Base-by-base conservation (phyloP, 1,284 basidiomycete species). In the Ganoderma sinense region DNA sequence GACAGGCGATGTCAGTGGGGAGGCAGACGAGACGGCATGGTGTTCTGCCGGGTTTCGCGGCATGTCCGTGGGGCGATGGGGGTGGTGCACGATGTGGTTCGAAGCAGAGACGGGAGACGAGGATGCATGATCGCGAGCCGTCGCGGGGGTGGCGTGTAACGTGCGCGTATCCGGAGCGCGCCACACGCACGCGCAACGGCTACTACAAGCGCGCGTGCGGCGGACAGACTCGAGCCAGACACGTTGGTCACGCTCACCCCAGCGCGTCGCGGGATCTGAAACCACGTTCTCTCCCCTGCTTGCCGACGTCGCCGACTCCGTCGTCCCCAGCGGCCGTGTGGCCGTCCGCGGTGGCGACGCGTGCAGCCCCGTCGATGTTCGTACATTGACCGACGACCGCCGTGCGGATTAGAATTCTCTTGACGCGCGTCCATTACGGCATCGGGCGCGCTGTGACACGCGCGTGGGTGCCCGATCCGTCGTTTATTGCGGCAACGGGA, bases 1-100 rank as follows among this genome's bases (percentile, higher is more conserved):
- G 31, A 70, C 70, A 7, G 75, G 75, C 56, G 76, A 77, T 65
- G 72, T 69, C 55, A 74, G 66, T 51, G 75, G 73, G 41, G 73
- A 76, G 39, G 71, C 68, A 41, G 75, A 66, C 62, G 69, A 65
- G 48, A 68, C 51, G 20, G 61, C 65, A 43, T 58, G 66, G 45
- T 73, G 70, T 53, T 74, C 72, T n/a, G 71, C 66, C 36, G 31
- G 18, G 31, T 36, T 53, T 39, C 20, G 48, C 18, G 11, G 45
- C 48, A 64, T 51, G 33, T 39, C 31, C 23, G 36, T 18, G 36
- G 48, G 48, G 62, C 51, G 39, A 39, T 62, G 36, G 53, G 20
- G 33, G 39, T 23, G 53, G 65, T 26, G 45, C 60, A 60, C 67
- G 71, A 64, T 39, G 70, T 69, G 68, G 72, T 64, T 36, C 53